Evolutionary conservation across 768 basidiomycete genomes (phyloP).

Genomic region (Calocybe cyanea): DNA sequence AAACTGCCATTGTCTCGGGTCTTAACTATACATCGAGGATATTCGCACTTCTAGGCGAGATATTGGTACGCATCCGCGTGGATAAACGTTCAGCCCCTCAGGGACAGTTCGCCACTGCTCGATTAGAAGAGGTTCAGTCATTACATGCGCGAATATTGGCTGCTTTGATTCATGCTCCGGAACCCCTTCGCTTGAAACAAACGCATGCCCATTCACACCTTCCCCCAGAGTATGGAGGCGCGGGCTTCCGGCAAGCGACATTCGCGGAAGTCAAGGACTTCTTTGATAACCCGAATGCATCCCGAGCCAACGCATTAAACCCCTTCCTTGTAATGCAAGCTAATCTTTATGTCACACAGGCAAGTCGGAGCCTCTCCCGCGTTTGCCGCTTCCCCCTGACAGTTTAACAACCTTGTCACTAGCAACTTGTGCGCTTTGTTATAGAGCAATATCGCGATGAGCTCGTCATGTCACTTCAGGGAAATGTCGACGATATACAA

Average conservation of each 20-base stretch:
- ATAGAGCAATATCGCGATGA: conserved; percentile 92
- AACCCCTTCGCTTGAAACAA: conserved; percentile 67
- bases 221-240: conserved; percentile 60
- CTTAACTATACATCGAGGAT: conserved; percentile 85
- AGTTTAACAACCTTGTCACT: conserved; percentile 5
- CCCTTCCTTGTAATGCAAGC: conserved; percentile 91
- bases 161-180: conserved; percentile 73
- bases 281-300: conserved; percentile 88
- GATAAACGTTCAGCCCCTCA: conserved; percentile 84
- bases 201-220: conserved; percentile 43
- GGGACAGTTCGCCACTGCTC: conserved; percentile 80
- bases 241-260: conserved; percentile 76
- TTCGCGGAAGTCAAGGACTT: conserved; percentile 88
- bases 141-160: conserved; percentile 73
- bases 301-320: conserved; percentile 80
- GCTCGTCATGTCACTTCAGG: conserved; percentile 65
- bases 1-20: conserved; percentile 81
- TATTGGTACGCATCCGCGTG: conserved; percentile 80
- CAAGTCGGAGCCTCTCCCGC: conserved; percentile 23
- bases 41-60: conserved; percentile 82
- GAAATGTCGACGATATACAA: conserved; percentile 57
- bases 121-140: conserved; percentile 81
- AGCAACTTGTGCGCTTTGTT: conserved; percentile 94
- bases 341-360: conserved; percentile 91
- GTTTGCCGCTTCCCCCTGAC: neutral